Percentiles rank a stretch among this genome's conserved stretches.
Evolutionary conservation across 73 alveolate genomes (phyloP).

Genomic region (Breviolum minutum): DNA sequence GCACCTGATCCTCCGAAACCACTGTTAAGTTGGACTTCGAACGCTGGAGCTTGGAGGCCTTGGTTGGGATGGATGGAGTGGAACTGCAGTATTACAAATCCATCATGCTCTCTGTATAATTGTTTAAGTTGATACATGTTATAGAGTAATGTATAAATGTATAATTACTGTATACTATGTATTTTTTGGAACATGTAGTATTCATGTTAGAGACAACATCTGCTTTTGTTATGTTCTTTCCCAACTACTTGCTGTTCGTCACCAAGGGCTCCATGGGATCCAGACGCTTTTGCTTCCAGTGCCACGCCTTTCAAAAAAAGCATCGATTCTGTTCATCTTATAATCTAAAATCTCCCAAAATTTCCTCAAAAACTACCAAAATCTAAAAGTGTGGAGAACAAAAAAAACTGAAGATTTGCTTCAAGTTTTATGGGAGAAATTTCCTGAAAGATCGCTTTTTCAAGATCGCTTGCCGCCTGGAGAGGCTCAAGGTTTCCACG

Average conservation of each 20-base stretch:
- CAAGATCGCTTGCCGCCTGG: slow-evolving; percentile 11
- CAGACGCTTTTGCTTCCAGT: slow-evolving; percentile 43
- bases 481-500: slow-evolving; percentile 17
- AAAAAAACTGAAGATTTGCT: background rate
- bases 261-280: background rate
- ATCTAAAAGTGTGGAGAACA: background rate
- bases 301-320: background rate
- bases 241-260: background rate
- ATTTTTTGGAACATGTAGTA: too few relatives aligned
- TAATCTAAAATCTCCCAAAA: too few relatives aligned
- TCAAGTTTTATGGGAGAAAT: too few relatives aligned
- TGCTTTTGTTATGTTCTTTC: background rate
- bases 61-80: too few relatives aligned
- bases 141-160: too few relatives aligned
- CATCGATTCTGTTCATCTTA: background rate
- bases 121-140: too few relatives aligned
- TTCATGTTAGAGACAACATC: too few relatives aligned
- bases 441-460: too few relatives aligned
- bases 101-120: too few relatives aligned
- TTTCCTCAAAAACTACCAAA: background rate
- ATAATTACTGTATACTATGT: too few relatives aligned
- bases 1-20: slow-evolving; percentile 79
- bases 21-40: slow-evolving; percentile 66
- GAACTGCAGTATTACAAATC: too few relatives aligned
- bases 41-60: slow-evolving; percentile 53